Base-by-base conservation (phyloP, 306 rosid species). In the Clitoria ternatea region DNA sequence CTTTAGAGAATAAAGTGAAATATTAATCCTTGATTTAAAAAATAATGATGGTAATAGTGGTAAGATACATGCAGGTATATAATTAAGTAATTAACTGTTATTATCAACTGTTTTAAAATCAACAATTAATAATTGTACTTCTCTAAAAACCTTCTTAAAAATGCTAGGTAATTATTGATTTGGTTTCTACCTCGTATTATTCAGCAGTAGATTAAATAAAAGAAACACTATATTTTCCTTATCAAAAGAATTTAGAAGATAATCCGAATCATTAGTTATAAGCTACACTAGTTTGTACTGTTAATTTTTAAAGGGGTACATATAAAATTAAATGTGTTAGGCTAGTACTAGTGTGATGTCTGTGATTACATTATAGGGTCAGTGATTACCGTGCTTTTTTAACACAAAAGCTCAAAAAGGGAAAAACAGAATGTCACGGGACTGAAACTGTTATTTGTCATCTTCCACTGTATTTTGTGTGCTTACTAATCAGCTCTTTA, bases 341-440 rank as follows among this genome's bases (percentile, higher is more conserved):
- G 19, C 29, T 35, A 42, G 79, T 36, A 67, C 69, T 30, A 39
- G 4, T 57, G 20, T 24, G 2, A 37, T 30, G 73, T 11, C 70
- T 39, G 74, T 10, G 40, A 27, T 42, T 50, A 19, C n/a, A 57
- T 22, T 47, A 15, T 19, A 7, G 9, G 54, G 66, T 73, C 71
- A 63, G 68, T 68, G 70, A 64, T 68, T 19, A 74, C 53, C 20
- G 4, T 32, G 15, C 23, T 30, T 36, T 77, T 76, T 49, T 61
- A 49, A 70, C 8, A 70, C 26, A 68, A 27, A 71, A 57, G 48
- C 27, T 18, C 7, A 39, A 50, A 75, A 76, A 50, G 62, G 4
- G 27, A 71, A 43, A 35, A 79, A 75, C 82, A 85, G 22, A 73
- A 75, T 59, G 75, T 90, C 93, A 90, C 96, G 96, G 86, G 93